Conservation (phyloP, 78 protist species). For the Dictyostelium intermedium region DNA sequence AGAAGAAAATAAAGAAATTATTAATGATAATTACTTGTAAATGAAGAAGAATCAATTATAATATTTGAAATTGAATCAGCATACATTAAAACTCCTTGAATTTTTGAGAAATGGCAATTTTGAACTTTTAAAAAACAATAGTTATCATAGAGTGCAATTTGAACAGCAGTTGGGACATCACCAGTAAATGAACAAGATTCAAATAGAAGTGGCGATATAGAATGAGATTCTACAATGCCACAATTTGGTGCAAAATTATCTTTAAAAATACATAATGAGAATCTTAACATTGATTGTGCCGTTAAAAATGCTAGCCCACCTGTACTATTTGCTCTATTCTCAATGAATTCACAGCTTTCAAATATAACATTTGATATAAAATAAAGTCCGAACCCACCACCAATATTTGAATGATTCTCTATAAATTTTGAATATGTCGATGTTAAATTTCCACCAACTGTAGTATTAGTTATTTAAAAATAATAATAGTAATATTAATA, state of each 20-base stretch:
- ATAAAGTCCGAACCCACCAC: constrained; percentile 55
- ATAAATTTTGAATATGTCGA: neutral
- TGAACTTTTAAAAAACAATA: constrained; percentile 9
- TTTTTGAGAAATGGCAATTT: neutral
- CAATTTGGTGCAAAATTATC: constrained; percentile 47
- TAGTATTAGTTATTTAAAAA: neutral
- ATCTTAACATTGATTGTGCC: constrained; percentile 10
- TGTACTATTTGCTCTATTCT: constrained; percentile 24
- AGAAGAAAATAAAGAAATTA: neutral
- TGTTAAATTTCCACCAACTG: constrained; percentile 24
- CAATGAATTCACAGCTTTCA: neutral
- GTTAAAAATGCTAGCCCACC: constrained; percentile 47
- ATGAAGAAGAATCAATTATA: neutral
- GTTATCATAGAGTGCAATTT: constrained; percentile 48
- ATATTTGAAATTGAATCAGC: constrained; percentile 17
- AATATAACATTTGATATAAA: neutral
- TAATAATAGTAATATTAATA: neutral
- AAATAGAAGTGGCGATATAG: constrained; percentile 1
- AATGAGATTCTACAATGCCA: constrained; percentile 39
- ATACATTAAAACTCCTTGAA: constrained; percentile 17
- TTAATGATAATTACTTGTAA: neutral
- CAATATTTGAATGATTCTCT: constrained; percentile 37
- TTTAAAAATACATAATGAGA: constrained; percentile 6
- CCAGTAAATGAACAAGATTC: neutral
- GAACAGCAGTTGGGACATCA: constrained; percentile 5